A percentile compares a stretch with the other conserved stretches of the same genome.
phyloP scores from a whole-genome alignment of 352 stramenopile species.

The Globisporangium iwayamae region DNA sequence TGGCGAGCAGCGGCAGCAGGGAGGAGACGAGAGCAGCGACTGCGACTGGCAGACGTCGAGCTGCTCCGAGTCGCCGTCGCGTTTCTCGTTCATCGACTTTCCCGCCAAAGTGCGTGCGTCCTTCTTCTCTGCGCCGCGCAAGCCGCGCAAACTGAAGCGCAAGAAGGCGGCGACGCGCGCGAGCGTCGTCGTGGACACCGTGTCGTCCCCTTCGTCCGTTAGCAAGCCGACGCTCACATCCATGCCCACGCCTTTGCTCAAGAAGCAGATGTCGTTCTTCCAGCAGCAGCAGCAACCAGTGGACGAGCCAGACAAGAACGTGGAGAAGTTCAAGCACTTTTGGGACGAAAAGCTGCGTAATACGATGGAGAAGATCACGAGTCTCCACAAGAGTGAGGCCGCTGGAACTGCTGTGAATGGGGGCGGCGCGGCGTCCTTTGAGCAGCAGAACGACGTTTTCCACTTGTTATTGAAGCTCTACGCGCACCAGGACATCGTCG shows the following conservation, averaged over 20 bases:
- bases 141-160: slow-evolving; percentile 25
- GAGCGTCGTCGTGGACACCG: slow-evolving; percentile 2
- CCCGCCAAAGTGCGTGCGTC: slow-evolving; percentile 40
- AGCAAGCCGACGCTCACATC: slow-evolving; percentile 24
- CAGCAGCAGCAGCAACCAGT: slow-evolving; percentile 1
- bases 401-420: background rate
- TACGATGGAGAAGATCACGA: slow-evolving; percentile 55
- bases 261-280: background rate
- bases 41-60: slow-evolving; percentile 44
- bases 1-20: slow-evolving; percentile 18
- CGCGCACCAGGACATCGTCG: slow-evolving; percentile 79
- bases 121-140: slow-evolving; percentile 29
- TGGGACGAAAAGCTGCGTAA: slow-evolving; percentile 75
- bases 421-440: slow-evolving; percentile 12
- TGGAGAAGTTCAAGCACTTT: slow-evolving; percentile 70
- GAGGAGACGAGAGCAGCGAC: slow-evolving; percentile 24
- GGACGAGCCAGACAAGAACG: slow-evolving; percentile 28
- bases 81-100: slow-evolving; percentile 45
- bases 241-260: slow-evolving; percentile 21
- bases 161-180: slow-evolving; percentile 21
- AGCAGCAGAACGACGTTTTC: slow-evolving; percentile 47
- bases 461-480: slow-evolving; percentile 77
- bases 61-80: slow-evolving; percentile 29
- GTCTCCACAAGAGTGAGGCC: slow-evolving; percentile 21
- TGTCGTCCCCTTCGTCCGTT: slow-evolving; percentile 10